Evolutionary conservation across 1,284 basidiomycete species (phyloP), one percentile per base, ranked within the genome.

Genomic region (Trametes sp.): DNA sequence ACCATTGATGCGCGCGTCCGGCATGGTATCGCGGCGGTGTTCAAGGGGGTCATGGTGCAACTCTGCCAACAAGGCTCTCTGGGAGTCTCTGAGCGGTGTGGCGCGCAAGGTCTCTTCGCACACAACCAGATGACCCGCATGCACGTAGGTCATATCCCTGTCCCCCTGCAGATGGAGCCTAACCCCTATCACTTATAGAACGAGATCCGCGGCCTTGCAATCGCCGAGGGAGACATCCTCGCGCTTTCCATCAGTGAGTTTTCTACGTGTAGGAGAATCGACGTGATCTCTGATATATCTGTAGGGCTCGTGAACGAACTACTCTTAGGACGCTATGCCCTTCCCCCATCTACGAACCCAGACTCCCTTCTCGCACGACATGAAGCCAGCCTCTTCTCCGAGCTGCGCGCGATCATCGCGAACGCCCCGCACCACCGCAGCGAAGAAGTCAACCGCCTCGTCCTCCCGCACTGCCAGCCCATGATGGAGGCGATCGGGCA

Each of bases 61-160:
- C 72, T 76, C 46, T 70, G 73, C n/a, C 76, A 78, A 57, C 60
- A 69, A 19, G 70, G 71, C 0, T 67, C 68, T 21, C 51, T 78
- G 4, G 64, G 65, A 1, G 69, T 85, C 2, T 73, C 76, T 1
- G 82, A 85, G 21, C 73, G 83, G 13, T 82, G 81, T 59, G 83
- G 84, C 14, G 83, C 82, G 1, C 83, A 84, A 67, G 83, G 83
- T 0, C 68, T 84, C 2, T 80, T 80, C 56, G 76, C 73, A 13
- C 70, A 76, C 51, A 84, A 84, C 62, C 78, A 79, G 65, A 72
- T 84, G 48, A 70, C 74, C 0, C 65, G 61, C 1, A 62, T 76
- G 41, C 74, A 77, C 63, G 82, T 84, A 66, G 50, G 82, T 73
- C 41, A 51, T 6, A 7, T 4, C 11, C 19, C 23, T n/a, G n/a